These are phyloP conservation scores for Sarcodon sp. DNA, from an alignment of 768 basidiomycete genomes.

Conservation along the genomic window DNA sequence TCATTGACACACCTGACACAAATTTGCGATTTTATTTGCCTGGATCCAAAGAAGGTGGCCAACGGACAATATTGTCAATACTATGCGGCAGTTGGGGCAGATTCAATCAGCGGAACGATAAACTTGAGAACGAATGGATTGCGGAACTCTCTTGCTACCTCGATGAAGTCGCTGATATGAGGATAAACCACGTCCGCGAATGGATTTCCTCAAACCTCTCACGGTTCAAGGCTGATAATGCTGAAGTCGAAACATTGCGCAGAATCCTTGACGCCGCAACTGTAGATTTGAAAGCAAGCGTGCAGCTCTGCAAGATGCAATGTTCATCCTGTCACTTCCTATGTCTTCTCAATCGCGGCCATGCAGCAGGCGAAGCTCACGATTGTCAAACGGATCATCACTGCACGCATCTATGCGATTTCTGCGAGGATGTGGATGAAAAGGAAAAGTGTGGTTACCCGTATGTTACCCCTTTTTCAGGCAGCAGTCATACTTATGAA, in stretches of 20 bases:
- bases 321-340: constrained; percentile 35
- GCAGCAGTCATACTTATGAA: background rate
- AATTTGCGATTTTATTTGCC: constrained; percentile 21
- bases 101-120: constrained; percentile 18
- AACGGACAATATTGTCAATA: constrained; percentile 14
- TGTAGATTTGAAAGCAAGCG: constrained; percentile 30
- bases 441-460: constrained; percentile 28
- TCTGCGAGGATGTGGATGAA: constrained; percentile 21
- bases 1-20: constrained; percentile 25
- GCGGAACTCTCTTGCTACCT: constrained; percentile 24
- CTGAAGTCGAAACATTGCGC: constrained; percentile 30
- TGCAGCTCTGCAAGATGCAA: constrained; percentile 35
- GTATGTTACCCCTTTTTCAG: constrained; percentile 19
- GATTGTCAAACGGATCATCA: constrained; percentile 36
- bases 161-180: constrained; percentile 22
- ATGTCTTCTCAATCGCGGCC: constrained; percentile 33
- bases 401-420: constrained; percentile 32
- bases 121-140: constrained; percentile 30
- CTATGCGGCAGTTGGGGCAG: constrained; percentile 18
- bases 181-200: constrained; percentile 31
- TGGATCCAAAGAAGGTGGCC: constrained; percentile 5
- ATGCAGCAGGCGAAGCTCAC: constrained; percentile 25
- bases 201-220: constrained; percentile 39
- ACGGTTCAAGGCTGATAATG: constrained; percentile 30
- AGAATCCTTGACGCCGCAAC: constrained; percentile 27